phyloP scores from a whole-genome alignment of 179 eudicot species.

The Nepenthes alata region DNA sequence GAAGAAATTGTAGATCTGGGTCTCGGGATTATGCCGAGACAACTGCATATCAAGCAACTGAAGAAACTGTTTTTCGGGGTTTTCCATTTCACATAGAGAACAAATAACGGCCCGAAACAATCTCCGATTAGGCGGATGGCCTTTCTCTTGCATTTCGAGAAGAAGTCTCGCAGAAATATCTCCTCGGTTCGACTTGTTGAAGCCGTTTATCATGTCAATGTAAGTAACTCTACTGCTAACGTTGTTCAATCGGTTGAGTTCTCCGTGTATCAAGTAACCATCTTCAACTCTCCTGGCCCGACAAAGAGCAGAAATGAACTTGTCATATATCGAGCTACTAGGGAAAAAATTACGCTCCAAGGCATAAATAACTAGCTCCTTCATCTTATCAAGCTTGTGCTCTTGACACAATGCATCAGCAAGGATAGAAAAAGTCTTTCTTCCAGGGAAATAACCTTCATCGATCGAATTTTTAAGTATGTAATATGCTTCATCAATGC shows the following conservation, averaged over 20 bases:
- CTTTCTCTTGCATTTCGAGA: conserved; percentile 86
- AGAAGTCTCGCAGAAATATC: conserved; percentile 61
- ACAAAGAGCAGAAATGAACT: conserved; percentile 56
- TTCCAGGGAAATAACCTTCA: conserved; percentile 49
- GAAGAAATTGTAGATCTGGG: conserved; percentile 34
- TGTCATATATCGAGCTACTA: conserved; percentile 28
- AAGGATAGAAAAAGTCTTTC: conserved; percentile 46
- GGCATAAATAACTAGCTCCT: conserved; percentile 43
- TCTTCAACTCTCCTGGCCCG: conserved; percentile 49
- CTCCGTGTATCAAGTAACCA: conserved; percentile 48
- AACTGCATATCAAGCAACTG: conserved; percentile 54
- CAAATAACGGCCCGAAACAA: conserved; percentile 41
- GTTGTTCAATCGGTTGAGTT: conserved; percentile 32
- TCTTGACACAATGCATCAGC: conserved; percentile 64
- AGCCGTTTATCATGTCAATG: conserved; percentile 43
- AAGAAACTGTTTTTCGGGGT: conserved; percentile 37
- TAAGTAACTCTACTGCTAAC: conserved; percentile 31
- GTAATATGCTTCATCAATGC: conserved; percentile 48
- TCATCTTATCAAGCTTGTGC: conserved; percentile 68
- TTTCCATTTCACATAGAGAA: conserved; percentile 36
- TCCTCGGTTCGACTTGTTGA: conserved; percentile 35
- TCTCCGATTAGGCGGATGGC: conserved; percentile 26
- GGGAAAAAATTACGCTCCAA: conserved; percentile 38
- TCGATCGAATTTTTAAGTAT: conserved; percentile 38
- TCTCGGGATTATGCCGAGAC: conserved; percentile 20